phyloP scores from a whole-genome alignment of 176 grass and related monocot genomes.

The barley (Hordeum vulgare) region MorexV3_pseudomolecules_assembly NC_058520.1:580366706-580367205 shows the following conservation, averaged over 20 bases:
- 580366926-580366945: background rate
- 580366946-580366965: constrained; percentile 9
- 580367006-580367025: background rate
- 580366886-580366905: background rate
- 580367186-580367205: constrained; percentile 18
- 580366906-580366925: background rate
- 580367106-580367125: constrained; percentile 59
- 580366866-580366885: background rate
- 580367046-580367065: constrained; percentile 87
- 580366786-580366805: background rate
- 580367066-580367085: constrained; percentile 94
- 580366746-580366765: background rate
- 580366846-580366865: background rate
- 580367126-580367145: constrained; percentile 67
- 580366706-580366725: background rate
- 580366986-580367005: background rate
- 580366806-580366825: background rate
- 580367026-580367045: constrained; percentile 37
- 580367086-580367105: constrained; percentile 89
- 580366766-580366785: background rate
- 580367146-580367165: constrained; percentile 78
- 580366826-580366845: background rate
- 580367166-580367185: constrained; percentile 97
- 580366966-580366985: constrained; percentile 7
- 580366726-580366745: background rate